These are phyloP conservation scores for Graphium sp. DNA, from an alignment of 2,329 filamentous ascomycete genomes.

Conservation along the genomic window DNA sequence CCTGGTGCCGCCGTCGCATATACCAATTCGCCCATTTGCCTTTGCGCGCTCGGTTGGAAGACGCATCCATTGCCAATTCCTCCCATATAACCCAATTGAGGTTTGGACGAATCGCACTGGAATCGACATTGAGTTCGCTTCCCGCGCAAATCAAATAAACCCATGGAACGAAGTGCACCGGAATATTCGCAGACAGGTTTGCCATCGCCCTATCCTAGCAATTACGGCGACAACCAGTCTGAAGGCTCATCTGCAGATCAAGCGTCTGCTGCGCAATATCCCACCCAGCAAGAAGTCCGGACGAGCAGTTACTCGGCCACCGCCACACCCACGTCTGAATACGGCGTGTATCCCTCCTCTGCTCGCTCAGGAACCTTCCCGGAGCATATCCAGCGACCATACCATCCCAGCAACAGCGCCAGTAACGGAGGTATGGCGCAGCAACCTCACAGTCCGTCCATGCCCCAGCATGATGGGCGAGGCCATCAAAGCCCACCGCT, in stretches of 20 bases:
- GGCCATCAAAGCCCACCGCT: no score
- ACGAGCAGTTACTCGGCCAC: constrained; percentile 54
- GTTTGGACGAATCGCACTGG: no score
- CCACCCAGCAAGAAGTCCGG: constrained; percentile 63
- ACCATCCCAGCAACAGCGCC: constrained; percentile 61
- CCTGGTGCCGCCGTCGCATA: no score
- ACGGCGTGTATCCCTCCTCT: constrained; percentile 58
- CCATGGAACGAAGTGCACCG: constrained; percentile 47
- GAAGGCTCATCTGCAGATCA: constrained; percentile 80
- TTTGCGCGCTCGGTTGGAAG: no score
- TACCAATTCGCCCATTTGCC: no score
- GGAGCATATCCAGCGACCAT: constrained; percentile 73
- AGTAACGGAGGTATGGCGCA: constrained; percentile 86
- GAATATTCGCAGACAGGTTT: constrained; percentile 83
- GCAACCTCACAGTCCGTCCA: constrained; percentile 92
- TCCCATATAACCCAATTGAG: no score
- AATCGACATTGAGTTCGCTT: no score
- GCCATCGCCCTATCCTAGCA: constrained; percentile 53
- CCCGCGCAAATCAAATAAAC: no score
- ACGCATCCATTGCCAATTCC: not conserved
- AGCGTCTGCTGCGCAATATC: constrained; percentile 78
- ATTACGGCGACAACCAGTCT: constrained; percentile 57
- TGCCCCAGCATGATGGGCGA: no score
- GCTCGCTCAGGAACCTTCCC: constrained; percentile 74
- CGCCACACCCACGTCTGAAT: constrained; percentile 78